Conservation (phyloP, 2,329 filamentous ascomycete species). For the Periconia sp. region DNA sequence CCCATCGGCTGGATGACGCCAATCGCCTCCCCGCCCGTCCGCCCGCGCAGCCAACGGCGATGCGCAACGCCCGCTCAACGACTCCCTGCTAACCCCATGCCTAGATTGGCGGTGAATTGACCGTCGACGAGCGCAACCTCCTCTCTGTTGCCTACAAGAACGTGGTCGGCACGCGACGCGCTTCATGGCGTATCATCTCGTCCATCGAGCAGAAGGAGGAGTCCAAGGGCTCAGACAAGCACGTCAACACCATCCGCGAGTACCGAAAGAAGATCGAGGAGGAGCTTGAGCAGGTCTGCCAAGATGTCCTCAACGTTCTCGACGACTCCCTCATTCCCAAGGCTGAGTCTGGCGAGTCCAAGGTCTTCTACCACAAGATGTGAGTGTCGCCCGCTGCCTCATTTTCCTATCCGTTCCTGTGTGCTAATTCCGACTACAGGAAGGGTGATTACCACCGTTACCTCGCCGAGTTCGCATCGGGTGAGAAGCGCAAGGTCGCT, state of each 20-base stretch:
- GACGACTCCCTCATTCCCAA: conserved; percentile 93
- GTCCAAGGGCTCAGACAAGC: conserved; percentile 95
- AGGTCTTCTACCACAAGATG: conserved; percentile 99
- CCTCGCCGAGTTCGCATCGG: conserved; percentile 88
- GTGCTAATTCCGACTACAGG: conserved; percentile 55
- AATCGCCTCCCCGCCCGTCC: conserved; percentile 14
- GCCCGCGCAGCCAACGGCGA: conserved; percentile 9
- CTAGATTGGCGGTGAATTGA: conserved; percentile 67
- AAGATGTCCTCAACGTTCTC: conserved; percentile 94
- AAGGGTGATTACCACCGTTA: conserved; percentile 98
- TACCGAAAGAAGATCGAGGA: conserved; percentile 98
- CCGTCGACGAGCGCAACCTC: conserved; percentile 79
- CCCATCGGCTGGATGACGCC: conserved; percentile 8
- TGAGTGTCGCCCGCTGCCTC: conserved; percentile 52
- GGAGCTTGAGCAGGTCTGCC: conserved; percentile 96
- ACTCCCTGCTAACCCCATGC: conserved; percentile 19
- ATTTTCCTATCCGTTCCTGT: not conserved
- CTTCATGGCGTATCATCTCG: conserved; percentile 98
- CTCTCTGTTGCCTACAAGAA: conserved; percentile 99
- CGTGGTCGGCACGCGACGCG: conserved; percentile 95
- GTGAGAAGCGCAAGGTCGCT: conserved; percentile 88
- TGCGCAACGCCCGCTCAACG: not conserved
- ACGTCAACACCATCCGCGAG: conserved; percentile 89
- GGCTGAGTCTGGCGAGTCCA: conserved; percentile 95
- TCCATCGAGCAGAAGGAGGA: conserved; percentile 99